Percentiles rank a stretch among this genome's conserved stretches.
phyloP scores from a whole-genome alignment of 768 basidiomycete species.

The Termitomyces sp. region DNA sequence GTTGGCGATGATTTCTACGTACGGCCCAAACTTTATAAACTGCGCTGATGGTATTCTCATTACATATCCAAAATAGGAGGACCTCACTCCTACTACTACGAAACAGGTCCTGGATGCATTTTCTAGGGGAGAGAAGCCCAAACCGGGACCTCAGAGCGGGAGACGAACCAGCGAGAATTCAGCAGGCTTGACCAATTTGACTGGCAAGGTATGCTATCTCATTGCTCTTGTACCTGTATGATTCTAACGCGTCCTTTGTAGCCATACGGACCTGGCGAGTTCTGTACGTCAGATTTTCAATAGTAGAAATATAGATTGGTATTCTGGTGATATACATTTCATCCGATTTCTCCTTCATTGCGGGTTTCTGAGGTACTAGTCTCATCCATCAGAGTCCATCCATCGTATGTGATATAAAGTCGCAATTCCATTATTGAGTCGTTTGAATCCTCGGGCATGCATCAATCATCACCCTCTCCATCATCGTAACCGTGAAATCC shows the following conservation, averaged over 20 bases:
- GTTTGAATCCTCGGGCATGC: not conserved
- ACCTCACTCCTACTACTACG: constrained; percentile 71
- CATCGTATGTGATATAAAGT: not conserved
- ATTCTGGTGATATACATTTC: not conserved
- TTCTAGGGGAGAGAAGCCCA: constrained; percentile 78
- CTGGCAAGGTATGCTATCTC: constrained; percentile 52
- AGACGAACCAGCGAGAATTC: constrained; percentile 91
- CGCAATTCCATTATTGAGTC: constrained; percentile 5
- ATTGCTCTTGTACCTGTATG: not conserved
- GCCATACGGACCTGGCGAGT: constrained; percentile 94
- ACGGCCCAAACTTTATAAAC: constrained; percentile 22
- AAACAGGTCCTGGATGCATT: constrained; percentile 79
- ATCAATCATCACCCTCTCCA: constrained; percentile 74
- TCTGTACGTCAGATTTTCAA: constrained; percentile 80
- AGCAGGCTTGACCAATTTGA: constrained; percentile 79
- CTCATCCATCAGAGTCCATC: not conserved
- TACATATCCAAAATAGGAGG: constrained; percentile 52
- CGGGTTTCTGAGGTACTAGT: not conserved
- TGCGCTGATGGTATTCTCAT: constrained; percentile 8
- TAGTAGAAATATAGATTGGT: constrained; percentile 20
- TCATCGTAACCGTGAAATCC: constrained; percentile 73
- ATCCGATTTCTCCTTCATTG: not conserved
- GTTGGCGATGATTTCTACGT: constrained; percentile 97
- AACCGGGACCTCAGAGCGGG: constrained; percentile 90
- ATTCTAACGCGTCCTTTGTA: constrained; percentile 25